Conservation (phyloP, 164 flowering plant genomes). For the Vitis rupestris region DNA sequence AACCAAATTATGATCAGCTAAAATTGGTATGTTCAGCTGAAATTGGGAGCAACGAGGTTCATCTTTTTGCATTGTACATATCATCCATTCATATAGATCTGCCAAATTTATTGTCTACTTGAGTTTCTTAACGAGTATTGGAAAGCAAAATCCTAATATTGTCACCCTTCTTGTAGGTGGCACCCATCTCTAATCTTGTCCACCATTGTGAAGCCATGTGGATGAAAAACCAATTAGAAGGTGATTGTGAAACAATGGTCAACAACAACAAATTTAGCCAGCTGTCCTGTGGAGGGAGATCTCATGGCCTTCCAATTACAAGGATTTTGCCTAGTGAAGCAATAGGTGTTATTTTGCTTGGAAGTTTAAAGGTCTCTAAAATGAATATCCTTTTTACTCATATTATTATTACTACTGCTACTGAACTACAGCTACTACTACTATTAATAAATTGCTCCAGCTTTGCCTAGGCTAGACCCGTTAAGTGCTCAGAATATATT, state of each 20-base stretch:
- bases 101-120: neutral
- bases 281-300: constrained; percentile 28
- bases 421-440: neutral
- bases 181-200: constrained; percentile 59
- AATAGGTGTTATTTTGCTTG: constrained; percentile 57
- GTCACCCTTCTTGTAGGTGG: constrained; percentile 42
- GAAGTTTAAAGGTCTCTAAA: constrained; percentile 61
- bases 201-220: constrained; percentile 44
- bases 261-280: constrained; percentile 7
- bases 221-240: constrained; percentile 23
- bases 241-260: constrained; percentile 7
- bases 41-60: neutral
- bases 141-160: neutral
- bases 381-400: neutral
- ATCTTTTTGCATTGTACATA: neutral
- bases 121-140: neutral
- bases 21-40: constrained; percentile 50
- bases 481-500: too few species aligned
- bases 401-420: neutral
- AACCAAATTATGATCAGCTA: constrained; percentile 27
- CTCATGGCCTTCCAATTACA: constrained; percentile 29
- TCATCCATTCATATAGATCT: neutral
- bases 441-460: too few species aligned
- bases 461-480: too few species aligned
- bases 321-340: constrained; percentile 56